These are phyloP conservation scores for Astragalus membranaceus DNA, from an alignment of 306 rosid species.

Conservation along the genomic window DNA sequence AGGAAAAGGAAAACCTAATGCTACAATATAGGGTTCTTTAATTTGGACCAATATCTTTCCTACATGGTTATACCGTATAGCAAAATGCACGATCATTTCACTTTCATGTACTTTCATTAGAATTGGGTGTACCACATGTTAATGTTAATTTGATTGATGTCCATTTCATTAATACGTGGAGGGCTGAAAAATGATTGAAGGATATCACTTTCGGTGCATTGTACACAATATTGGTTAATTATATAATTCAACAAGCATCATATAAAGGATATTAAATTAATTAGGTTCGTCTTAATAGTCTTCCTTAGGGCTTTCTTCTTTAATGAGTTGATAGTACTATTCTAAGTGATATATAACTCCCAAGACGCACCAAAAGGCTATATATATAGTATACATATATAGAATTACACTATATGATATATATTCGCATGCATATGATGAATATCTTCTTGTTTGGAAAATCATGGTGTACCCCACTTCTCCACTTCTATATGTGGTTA, in stretches of 20 bases:
- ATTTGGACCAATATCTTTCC: conserved; percentile 13
- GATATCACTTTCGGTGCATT: conserved; percentile 32
- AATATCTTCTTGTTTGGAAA: conserved; percentile 28
- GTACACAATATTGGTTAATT: not conserved
- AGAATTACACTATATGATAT: conserved; percentile 8
- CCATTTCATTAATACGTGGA: conserved; percentile 7
- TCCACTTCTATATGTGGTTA: conserved; percentile 30
- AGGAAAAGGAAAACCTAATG: not conserved
- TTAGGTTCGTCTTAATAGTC: not conserved
- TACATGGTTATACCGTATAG: not conserved
- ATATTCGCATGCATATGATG: conserved; percentile 12
- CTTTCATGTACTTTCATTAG: conserved; percentile 1
- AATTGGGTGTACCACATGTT: not conserved
- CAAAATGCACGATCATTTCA: conserved; percentile 5
- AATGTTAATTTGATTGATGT: not conserved
- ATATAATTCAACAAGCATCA: conserved; percentile 19
- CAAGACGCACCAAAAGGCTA: not conserved
- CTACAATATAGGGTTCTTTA: not conserved
- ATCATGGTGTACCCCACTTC: conserved; percentile 33
- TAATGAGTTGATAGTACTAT: not conserved
- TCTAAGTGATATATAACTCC: not conserved
- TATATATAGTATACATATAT: not conserved
- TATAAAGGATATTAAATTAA: not conserved
- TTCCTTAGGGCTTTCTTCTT: not conserved
- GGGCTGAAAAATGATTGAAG: not conserved